Base-by-base conservation (phyloP, 1,139 yeast genomes). In the Suhomyces anneliseae region DNA sequence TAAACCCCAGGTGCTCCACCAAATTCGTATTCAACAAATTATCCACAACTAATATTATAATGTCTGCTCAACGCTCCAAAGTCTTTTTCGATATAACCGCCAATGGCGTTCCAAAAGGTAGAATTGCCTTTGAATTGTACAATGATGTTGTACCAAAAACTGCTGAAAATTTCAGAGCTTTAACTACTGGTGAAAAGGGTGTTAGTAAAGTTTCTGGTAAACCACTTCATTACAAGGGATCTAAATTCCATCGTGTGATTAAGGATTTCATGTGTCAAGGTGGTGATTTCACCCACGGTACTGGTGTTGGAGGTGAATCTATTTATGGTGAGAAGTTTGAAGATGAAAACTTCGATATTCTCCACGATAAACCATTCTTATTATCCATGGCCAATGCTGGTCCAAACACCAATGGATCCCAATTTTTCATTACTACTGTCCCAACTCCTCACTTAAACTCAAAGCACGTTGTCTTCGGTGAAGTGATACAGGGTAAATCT, bases 331-430 rank as follows among this genome's bases (percentile, higher is more conserved):
- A 88, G 59, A 90, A 89, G 68, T 93, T 93, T 63, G 95, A 87
- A 62, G 99, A 93, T 65, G 99, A 93, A 69, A 87, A 86, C 68
- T 92, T 93, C 66, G 69, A 77, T 48, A 68, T 81, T 56, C 78
- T 78, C 55, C 98, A 93, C 64, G 92, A 85, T 56, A 78, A 79
- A 60, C 97, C 98, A 46, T 92, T 87, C 66, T 74, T 92, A 58
- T 78, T 93, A 60, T 88, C 96, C 15, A 93, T 93, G 98, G 98
- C 98, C 52, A 92, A 90, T 65, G 89, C 96, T 6, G 98, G 98
- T 10, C 92, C 96, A 47, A 83, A 87, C 65, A 92, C 98, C 52
- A 93, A 93, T 64, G 98, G 98, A 1, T 90, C 97, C 0, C 98
- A 93, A 66, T 92, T 90, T 62, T 93, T 93, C 66, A 85, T 93